Evolutionary conservation across 176 grass and related monocot genomes (phyloP), one percentile per base, ranked within the genome.

Genomic region (Paspalum vaginatum): DNA sequence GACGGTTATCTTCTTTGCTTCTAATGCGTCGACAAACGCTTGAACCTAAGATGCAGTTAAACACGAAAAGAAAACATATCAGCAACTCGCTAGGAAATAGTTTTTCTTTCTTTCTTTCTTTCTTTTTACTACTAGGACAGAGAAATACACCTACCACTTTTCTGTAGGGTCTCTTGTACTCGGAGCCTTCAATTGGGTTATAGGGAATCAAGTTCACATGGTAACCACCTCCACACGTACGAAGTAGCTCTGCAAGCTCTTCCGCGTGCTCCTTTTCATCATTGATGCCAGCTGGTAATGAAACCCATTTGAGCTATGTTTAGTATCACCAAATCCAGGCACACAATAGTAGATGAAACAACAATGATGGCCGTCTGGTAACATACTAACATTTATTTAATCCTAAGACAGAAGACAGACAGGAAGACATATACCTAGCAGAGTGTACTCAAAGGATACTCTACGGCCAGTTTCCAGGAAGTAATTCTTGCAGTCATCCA

Each of bases 161-260:
- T 78, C 86, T 95, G 56, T 98, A 98, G 8, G 96, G 96, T 64
- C 96, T 95, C 86, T 89, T 87, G 84, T 93, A 98, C 46, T 93
- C 96, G 42, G 95, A 98, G 21, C 86, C 92, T 89, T 95, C 84
- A 55, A 98, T 91, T 12, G 92, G 96, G 79, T 98, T 98, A 72
- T 91, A 98, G 48, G 95, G 95, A 57, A 98, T 98, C 72, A 98
- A 57, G 71, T 98, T 98, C 65, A 98, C 95, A 60, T 98, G 95
- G 84, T 95, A 95, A 57, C 95, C 90, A 16, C 90, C 66, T 24
- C 95, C 95, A 56, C 81, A 93, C 6, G 42, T 55, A 66, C 65
- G 84, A 61, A 98, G 81, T 49, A 98, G 50, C 43, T 85, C 81
- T 55, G 92, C 90, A 16, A 98, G 86, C 77, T 98, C 92, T 76